Evolutionary conservation across 2,329 filamentous ascomycete genomes (phyloP).

Genomic region (Leptographium wingfieldii): DNA sequence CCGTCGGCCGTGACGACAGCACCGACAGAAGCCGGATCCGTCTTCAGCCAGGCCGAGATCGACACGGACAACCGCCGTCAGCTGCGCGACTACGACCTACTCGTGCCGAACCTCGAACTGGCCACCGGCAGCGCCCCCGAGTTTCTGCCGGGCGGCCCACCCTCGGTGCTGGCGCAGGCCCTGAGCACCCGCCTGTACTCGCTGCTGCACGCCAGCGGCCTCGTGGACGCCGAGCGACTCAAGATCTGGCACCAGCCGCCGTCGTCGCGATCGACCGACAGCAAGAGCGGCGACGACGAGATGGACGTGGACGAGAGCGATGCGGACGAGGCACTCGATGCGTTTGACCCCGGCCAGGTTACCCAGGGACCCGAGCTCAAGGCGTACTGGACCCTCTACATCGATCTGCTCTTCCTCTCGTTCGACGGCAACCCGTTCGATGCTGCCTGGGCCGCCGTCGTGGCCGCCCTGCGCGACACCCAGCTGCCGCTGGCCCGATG

Average conservation of each 20-base stretch:
- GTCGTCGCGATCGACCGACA: conserved; percentile 14
- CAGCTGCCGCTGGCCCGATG: conserved; percentile 67
- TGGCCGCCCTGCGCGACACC: conserved; percentile 71
- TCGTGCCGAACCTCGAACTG: conserved; percentile 90
- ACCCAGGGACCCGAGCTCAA: conserved; percentile 37
- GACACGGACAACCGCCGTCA: conserved; percentile 25
- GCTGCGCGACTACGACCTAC: conserved; percentile 52
- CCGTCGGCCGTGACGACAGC: conserved; percentile 17
- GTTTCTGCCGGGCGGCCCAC: conserved; percentile 74
- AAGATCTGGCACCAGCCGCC: conserved; percentile 56
- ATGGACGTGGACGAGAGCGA: conserved; percentile 15
- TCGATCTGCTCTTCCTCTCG: conserved; percentile 89
- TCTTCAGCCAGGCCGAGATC: neutral
- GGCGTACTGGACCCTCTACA: conserved; percentile 90
- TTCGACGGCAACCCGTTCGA: conserved; percentile 89
- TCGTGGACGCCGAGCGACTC: conserved; percentile 57
- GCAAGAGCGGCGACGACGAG: conserved; percentile 16
- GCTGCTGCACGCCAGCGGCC: conserved; percentile 56
- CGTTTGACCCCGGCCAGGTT: neutral
- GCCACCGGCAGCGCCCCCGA: conserved; percentile 80
- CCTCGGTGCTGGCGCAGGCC: conserved; percentile 67
- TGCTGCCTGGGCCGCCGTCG: conserved; percentile 71
- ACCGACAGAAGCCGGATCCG: neutral
- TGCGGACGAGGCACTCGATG: conserved; percentile 17
- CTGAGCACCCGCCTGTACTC: conserved; percentile 70